Conservation (phyloP, 2,329 filamentous ascomycete genomes). For the Byssoonygena ceratinophila region DNA sequence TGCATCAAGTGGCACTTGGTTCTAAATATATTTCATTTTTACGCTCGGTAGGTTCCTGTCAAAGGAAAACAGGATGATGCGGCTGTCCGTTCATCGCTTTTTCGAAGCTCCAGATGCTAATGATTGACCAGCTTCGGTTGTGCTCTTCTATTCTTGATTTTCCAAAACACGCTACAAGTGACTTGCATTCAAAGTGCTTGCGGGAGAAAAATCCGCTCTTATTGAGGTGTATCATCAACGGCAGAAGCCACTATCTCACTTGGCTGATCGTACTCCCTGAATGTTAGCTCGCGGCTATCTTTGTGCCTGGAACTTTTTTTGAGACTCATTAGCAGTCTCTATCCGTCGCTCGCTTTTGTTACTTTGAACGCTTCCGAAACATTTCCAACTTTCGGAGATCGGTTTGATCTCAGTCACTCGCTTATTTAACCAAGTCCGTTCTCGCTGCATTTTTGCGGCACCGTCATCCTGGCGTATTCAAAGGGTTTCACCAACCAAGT, state of each 20-base stretch:
- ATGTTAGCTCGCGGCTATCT: slow-evolving; percentile 28
- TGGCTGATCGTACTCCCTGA: slow-evolving; percentile 15
- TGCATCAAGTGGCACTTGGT: not conserved
- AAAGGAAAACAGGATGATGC: not conserved
- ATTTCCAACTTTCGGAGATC: slow-evolving; percentile 32
- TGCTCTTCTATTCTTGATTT: too few species aligned
- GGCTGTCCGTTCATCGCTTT: not conserved
- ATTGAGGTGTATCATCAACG: not conserved
- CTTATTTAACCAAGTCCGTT: slow-evolving; percentile 33
- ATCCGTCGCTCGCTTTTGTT: slow-evolving; percentile 36
- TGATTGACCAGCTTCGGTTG: not conserved
- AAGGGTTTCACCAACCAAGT: slow-evolving; percentile 39
- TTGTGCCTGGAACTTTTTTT: slow-evolving; percentile 21
- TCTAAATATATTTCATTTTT: slow-evolving; percentile 14
- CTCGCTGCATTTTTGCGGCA: slow-evolving; percentile 38
- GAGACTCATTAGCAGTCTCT: slow-evolving; percentile 28
- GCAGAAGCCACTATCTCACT: not conserved
- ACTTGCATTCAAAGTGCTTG: not conserved
- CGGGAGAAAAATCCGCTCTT: not conserved
- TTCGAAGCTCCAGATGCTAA: not conserved
- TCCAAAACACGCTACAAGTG: slow-evolving; percentile 1
- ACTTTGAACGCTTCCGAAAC: slow-evolving; percentile 29
- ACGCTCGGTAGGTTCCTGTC: slow-evolving; percentile 23
- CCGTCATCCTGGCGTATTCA: slow-evolving; percentile 43
- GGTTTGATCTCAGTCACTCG: slow-evolving; percentile 37